Evolutionary conservation across 106 monocot genomes (phyloP).

Genomic region (Dendrobium catenatum): DNA sequence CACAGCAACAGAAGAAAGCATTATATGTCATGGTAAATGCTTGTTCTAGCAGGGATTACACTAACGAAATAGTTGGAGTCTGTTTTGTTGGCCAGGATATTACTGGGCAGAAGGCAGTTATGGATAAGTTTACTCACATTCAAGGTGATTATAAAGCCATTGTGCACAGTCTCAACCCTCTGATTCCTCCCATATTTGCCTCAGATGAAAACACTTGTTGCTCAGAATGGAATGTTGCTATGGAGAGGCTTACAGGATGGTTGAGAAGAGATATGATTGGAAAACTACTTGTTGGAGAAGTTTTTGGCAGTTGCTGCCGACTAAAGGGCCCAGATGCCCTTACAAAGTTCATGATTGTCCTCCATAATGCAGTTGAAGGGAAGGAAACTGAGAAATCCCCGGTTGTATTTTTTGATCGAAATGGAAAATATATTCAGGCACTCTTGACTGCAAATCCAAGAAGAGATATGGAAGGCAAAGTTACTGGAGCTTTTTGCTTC

Average conservation of each 20-base stretch:
- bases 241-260: conserved; percentile 90
- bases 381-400: conserved; percentile 83
- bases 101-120: conserved; percentile 81
- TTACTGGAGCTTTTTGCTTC: conserved; percentile 89
- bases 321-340: conserved; percentile 82
- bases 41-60: conserved; percentile 88
- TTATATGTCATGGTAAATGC: conserved; percentile 88
- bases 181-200: conserved; percentile 95
- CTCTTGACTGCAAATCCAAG: conserved; percentile 81
- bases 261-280: conserved; percentile 61
- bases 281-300: conserved; percentile 77
- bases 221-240: conserved; percentile 94
- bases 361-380: conserved; percentile 81
- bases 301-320: conserved; percentile 80
- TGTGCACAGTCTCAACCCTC: conserved; percentile 75
- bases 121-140: conserved; percentile 93
- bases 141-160: conserved; percentile 96
- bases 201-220: conserved; percentile 85
- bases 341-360: conserved; percentile 92
- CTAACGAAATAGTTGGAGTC: conserved; percentile 71
- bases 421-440: conserved; percentile 80
- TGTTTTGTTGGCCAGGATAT: conserved; percentile 95
- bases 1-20: conserved; percentile 32
- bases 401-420: conserved; percentile 73
- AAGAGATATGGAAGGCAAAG: conserved; percentile 54